Conservation (phyloP, 2,329 filamentous ascomycete genomes). For the Colletotrichum liriopes region DNA sequence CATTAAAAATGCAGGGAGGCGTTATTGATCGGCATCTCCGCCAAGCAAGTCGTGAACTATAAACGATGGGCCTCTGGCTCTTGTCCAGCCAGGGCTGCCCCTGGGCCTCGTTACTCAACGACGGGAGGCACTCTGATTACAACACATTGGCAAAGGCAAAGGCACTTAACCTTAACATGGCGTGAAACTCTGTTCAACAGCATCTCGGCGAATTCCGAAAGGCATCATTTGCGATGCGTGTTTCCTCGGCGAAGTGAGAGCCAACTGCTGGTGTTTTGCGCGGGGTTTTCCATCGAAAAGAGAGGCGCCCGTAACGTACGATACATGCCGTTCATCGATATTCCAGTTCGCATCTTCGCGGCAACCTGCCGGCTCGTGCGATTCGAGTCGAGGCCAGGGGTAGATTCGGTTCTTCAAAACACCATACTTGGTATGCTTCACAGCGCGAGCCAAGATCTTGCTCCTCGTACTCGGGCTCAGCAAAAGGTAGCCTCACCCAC, state of each 20-base stretch:
- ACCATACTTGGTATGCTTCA: too few relatives aligned
- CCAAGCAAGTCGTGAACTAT: constrained; percentile 7
- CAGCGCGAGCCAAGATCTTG: background rate
- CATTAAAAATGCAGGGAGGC: background rate
- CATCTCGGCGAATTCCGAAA: too few relatives aligned
- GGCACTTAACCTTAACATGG: background rate
- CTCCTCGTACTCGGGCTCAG: background rate
- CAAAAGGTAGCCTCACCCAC: too few relatives aligned
- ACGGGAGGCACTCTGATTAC: too few relatives aligned
- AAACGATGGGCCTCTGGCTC: background rate
- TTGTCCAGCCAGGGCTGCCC: background rate
- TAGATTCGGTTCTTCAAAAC: background rate
- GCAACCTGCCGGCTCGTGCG: background rate
- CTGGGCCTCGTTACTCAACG: too few relatives aligned
- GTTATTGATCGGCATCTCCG: background rate
- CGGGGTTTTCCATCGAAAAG: background rate
- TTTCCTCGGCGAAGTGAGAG: background rate
- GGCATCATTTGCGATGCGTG: background rate
- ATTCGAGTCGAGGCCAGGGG: background rate
- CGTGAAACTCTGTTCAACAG: constrained; percentile 1
- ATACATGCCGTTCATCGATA: background rate
- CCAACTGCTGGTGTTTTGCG: background rate
- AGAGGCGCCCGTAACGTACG: background rate
- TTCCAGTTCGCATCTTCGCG: background rate
- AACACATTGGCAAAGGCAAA: background rate